phyloP scores from a whole-genome alignment of 768 basidiomycete species.

The Gloeopeniophorella convolvens region DNA sequence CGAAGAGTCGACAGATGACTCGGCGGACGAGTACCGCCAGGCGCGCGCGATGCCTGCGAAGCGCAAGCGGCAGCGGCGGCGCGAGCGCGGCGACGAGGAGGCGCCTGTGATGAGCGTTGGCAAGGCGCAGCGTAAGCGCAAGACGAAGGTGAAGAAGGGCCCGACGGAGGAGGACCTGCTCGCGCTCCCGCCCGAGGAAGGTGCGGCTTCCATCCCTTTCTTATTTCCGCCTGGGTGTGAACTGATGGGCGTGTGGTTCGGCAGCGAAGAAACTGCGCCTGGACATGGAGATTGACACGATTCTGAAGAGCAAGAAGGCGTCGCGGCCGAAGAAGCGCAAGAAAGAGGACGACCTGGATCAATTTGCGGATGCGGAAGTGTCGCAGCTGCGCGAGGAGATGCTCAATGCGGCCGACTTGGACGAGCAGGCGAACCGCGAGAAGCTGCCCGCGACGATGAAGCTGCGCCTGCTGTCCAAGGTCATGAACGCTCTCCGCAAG shows the following conservation, averaged over 20 bases:
- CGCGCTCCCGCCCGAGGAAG: slow-evolving; percentile 72
- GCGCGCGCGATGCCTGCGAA: slow-evolving; percentile 25
- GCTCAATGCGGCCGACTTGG: slow-evolving; percentile 80
- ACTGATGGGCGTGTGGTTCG: slow-evolving; percentile 7
- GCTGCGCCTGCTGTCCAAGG: slow-evolving; percentile 77
- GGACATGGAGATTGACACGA: slow-evolving; percentile 81
- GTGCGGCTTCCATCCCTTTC: slow-evolving; percentile 32
- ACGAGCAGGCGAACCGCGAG: slow-evolving; percentile 71
- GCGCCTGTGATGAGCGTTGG: slow-evolving; percentile 28
- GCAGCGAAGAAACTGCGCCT: slow-evolving; percentile 71
- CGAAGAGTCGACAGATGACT: slow-evolving; percentile 35
- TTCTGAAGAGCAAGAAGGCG: slow-evolving; percentile 73
- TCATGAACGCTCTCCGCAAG: slow-evolving; percentile 92
- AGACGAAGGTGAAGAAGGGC: slow-evolving; percentile 14
- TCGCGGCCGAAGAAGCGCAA: slow-evolving; percentile 61
- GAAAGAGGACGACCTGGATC: slow-evolving; percentile 81
- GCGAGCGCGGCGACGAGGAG: slow-evolving; percentile 24
- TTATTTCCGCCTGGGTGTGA: background rate
- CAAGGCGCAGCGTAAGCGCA: slow-evolving; percentile 54
- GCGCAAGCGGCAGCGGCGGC: slow-evolving; percentile 21
- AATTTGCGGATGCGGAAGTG: slow-evolving; percentile 86
- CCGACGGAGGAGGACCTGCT: slow-evolving; percentile 59
- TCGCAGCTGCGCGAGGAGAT: slow-evolving; percentile 83
- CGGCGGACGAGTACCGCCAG: slow-evolving; percentile 49
- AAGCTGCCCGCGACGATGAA: slow-evolving; percentile 82